Evolutionary conservation across 2,329 filamentous ascomycete species (phyloP), one percentile per base, ranked within the genome.

Genomic region (Fusarium denticulatum): DNA sequence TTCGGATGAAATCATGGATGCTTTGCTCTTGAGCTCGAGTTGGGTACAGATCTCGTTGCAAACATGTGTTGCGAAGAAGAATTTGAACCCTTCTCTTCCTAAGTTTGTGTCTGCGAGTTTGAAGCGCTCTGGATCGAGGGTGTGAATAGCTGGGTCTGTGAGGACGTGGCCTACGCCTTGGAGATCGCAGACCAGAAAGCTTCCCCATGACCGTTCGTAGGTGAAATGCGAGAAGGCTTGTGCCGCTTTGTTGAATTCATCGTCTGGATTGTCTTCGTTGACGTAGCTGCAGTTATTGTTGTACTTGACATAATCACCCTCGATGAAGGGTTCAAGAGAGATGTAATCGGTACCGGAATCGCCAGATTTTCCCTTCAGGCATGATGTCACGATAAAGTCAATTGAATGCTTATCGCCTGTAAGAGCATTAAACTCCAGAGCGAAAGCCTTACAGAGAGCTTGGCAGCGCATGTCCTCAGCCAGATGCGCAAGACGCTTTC

Each of bases 211-310:
- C 3, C 83, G 79, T 75, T 84, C 83, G 47, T 82, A 84, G 4
- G 83, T 83, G 45, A 84, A 84, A 60, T 85, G 83, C 1, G 81
- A 83, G 62, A 85, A 85, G 1, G 82, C 83, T 46, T 84, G 83
- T 0, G 82, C 82, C 4, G 78, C 76, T 24, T 76, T 60, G 59
- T 79, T 81, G 67, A 77, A 76, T 11, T 63, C 66, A 34, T 77
- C 69, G 3, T 45, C 26, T 12, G 69, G 64, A 3, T 69, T 50
- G 12, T 79, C 75, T 4, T 81, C 69, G n/a, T 79, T 79, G 28
- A 83, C 79, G 12, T 72, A 81, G 43, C 74, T 72, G 30, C 64
- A 67, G 63, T 83, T 83, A 59, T 73, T 79, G 73, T 83, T 84
- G 72, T 84, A 84, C 76, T 84, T 84, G 67, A 82, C 72, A 56